Evolutionary conservation across 2,329 filamentous ascomycete genomes (phyloP).

Genomic region (Pseudogymnoascus sp.): DNA sequence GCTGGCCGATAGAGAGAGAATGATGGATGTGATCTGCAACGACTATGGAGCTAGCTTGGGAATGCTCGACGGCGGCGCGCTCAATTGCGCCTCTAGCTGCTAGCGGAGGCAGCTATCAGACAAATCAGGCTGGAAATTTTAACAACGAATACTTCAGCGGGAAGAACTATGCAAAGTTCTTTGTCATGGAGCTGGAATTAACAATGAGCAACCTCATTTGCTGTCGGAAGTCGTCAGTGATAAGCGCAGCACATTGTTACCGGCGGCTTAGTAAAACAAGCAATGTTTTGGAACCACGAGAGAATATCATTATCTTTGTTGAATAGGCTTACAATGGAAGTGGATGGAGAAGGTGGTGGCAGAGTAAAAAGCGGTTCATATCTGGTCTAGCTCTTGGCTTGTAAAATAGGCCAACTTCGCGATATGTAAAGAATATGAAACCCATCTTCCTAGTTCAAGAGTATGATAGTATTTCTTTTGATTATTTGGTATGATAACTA

Average conservation of each 20-base stretch:
- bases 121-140: not conserved
- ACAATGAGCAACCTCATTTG: not conserved
- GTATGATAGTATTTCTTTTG: not conserved
- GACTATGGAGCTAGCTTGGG: not conserved
- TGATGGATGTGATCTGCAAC: not conserved
- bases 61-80: not conserved
- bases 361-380: not conserved
- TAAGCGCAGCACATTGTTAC: not conserved
- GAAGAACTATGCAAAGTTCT: not conserved
- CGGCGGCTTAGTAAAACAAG: not conserved
- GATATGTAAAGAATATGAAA: not conserved
- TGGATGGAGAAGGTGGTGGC: not conserved
- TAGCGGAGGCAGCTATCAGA: not conserved
- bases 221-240: not conserved
- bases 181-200: not conserved
- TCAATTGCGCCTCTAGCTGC: not conserved
- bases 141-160: not conserved
- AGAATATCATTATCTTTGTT: not conserved
- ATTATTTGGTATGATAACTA: not conserved
- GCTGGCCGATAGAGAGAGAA: not conserved
- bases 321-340: not conserved
- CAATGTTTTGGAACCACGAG: not conserved
- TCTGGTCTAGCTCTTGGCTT: not conserved
- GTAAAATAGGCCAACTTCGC: not conserved
- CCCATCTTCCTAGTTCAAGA: not conserved